Conservation (phyloP, 2,329 filamentous ascomycete species). For the Fusarium musae region DNA sequence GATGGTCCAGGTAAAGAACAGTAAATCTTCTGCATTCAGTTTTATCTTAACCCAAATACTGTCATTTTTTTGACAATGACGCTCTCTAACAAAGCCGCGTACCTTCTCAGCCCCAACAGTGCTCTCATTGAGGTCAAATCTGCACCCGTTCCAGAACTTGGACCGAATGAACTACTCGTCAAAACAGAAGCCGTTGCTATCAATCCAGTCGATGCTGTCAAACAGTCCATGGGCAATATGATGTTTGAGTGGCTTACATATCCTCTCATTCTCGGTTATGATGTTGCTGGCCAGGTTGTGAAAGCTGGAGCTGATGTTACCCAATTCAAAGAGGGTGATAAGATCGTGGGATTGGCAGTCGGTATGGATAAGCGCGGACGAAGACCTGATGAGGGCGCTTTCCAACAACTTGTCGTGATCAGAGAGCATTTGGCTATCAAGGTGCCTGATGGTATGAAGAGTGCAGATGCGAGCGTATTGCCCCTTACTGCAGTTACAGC, state of each 20-base stretch:
- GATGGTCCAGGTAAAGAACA: fast-evolving
- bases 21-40: background rate
- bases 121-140: background rate
- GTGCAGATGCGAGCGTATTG: background rate
- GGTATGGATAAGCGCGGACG: conserved; percentile 12
- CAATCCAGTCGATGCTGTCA: conserved; percentile 1
- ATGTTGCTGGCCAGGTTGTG: background rate
- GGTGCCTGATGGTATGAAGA: background rate
- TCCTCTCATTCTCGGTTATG: conserved; percentile 9
- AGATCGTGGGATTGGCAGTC: background rate
- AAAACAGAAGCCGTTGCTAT: background rate
- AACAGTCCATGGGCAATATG: conserved; percentile 17
- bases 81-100: background rate
- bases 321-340: background rate
- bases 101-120: background rate
- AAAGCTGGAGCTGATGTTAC: background rate
- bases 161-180: background rate
- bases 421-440: background rate
- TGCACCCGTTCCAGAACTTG: background rate
- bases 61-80: background rate
- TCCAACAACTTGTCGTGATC: background rate
- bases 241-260: conserved; percentile 19
- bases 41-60: fast-evolving
- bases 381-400: background rate
- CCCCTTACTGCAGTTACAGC: background rate